These are phyloP conservation scores for Phytophthora hybrid DNA, from an alignment of 352 stramenopile genomes.

Conservation along the genomic window DNA sequence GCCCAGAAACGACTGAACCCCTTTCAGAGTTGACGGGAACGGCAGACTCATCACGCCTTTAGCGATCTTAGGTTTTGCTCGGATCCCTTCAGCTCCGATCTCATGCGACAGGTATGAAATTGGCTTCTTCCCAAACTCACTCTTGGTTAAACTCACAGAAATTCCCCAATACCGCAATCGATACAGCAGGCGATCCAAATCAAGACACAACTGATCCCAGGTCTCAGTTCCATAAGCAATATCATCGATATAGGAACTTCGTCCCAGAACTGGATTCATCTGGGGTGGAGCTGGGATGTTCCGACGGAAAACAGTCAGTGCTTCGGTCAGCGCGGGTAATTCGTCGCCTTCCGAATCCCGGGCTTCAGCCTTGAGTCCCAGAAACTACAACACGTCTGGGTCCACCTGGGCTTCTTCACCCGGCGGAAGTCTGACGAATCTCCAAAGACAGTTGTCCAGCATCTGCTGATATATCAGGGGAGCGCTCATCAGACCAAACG, in stretches of 20 bases:
- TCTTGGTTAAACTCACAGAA: not conserved
- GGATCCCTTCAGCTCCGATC: conserved; percentile 1
- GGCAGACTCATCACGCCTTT: not conserved
- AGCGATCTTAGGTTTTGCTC: not conserved
- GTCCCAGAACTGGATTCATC: not conserved
- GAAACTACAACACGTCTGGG: not conserved
- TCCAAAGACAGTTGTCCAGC: not conserved
- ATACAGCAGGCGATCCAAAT: not conserved
- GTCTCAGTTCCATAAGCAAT: conserved; percentile 1
- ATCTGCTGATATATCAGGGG: not conserved
- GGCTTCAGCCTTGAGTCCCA: not conserved
- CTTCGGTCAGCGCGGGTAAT: not conserved
- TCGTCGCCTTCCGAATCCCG: not conserved
- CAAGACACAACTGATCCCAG: not conserved
- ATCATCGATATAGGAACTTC: conserved; percentile 11
- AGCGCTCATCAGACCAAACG: not conserved
- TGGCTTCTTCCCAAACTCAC: not conserved
- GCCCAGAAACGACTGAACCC: not conserved
- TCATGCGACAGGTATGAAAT: not conserved
- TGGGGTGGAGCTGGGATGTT: not conserved
- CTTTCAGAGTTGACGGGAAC: not conserved
- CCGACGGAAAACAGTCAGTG: not conserved
- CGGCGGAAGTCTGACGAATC: not conserved
- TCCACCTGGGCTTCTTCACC: not conserved
- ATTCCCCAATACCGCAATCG: not conserved